These are phyloP conservation scores for Geotrichum klebahnii DNA, from an alignment of 1,139 yeast genomes.

Conservation along the genomic window DNA sequence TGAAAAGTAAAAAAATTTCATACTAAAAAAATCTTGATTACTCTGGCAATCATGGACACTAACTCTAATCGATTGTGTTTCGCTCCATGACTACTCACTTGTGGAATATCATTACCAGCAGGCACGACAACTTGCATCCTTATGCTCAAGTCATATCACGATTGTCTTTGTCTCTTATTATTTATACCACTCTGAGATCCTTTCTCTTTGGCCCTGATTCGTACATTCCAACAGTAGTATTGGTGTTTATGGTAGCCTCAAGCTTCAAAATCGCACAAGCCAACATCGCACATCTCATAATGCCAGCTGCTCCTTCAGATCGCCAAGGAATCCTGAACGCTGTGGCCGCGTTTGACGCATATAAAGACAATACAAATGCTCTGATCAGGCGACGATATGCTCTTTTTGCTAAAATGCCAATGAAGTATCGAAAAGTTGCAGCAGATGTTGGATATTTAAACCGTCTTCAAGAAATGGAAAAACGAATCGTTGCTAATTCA, in stretches of 20 bases:
- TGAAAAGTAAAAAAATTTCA: too few relatives aligned
- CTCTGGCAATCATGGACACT: too few relatives aligned
- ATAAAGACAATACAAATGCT: slow-evolving; percentile 42
- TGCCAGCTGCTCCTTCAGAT: slow-evolving; percentile 18
- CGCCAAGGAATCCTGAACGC: slow-evolving; percentile 49
- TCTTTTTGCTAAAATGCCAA: slow-evolving; percentile 49
- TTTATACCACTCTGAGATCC: slow-evolving; percentile 4
- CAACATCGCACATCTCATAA: neutral
- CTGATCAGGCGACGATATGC: slow-evolving; percentile 48
- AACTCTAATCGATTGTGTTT: too few relatives aligned
- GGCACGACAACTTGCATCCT: slow-evolving; percentile 21
- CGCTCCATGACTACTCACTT: slow-evolving; percentile 8
- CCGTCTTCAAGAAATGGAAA: slow-evolving; percentile 49
- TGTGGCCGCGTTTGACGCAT: slow-evolving; percentile 49
- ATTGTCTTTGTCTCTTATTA: slow-evolving; percentile 15
- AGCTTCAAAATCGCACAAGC: neutral
- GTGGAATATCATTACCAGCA: slow-evolving; percentile 18
- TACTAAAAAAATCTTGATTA: too few relatives aligned
- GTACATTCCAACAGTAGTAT: slow-evolving; percentile 13
- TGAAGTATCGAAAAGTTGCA: slow-evolving; percentile 54
- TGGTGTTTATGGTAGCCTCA: slow-evolving; percentile 18
- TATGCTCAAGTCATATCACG: slow-evolving; percentile 19
- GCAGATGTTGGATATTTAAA: slow-evolving; percentile 53
- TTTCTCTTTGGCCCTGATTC: slow-evolving; percentile 10
- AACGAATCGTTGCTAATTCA: slow-evolving; percentile 46